Evolutionary conservation across 2,329 filamentous ascomycete species (phyloP).

Genomic region (Aureobasidium sp.): DNA sequence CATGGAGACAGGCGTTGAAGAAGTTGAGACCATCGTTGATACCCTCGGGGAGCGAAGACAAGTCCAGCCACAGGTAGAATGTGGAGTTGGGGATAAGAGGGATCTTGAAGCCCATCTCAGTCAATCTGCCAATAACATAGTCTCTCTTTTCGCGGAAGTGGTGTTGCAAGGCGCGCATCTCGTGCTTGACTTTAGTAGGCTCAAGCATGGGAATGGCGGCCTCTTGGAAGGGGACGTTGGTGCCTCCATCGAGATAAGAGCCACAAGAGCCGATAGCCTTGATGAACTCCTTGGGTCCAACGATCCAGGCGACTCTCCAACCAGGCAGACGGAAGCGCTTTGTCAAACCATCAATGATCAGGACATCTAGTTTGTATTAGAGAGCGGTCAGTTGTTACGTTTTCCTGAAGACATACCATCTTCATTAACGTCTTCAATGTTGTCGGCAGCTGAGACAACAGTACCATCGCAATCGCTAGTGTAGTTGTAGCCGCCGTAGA

Average conservation of each 20-base stretch:
- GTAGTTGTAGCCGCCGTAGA: conserved; percentile 74
- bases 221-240: conserved; percentile 92
- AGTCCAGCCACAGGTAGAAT: conserved; percentile 80
- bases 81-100: conserved; percentile 75
- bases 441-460: conserved; percentile 81
- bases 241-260: conserved; percentile 88
- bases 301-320: conserved; percentile 94
- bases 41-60: conserved; percentile 58
- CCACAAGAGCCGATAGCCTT: conserved; percentile 87
- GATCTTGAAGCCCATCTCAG: conserved; percentile 79
- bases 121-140: conserved; percentile 72
- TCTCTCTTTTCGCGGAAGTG: conserved; percentile 94
- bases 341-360: conserved; percentile 91
- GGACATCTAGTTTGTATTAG: conserved; percentile 40
- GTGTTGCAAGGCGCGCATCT: conserved; percentile 81
- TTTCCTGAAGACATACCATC: conserved; percentile 37
- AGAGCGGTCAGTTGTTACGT: background rate
- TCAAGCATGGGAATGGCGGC: conserved; percentile 91
- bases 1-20: conserved; percentile 85
- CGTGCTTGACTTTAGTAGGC: conserved; percentile 64
- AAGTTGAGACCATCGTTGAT: conserved; percentile 94
- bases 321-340: conserved; percentile 95
- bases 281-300: conserved; percentile 95
- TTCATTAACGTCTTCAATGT: conserved; percentile 80
- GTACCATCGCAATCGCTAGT: conserved; percentile 82